Percentiles rank a stretch among this genome's conserved stretches.
phyloP scores from a whole-genome alignment of 345 rosid species.

The Excoecaria cochinchinensis region DNA sequence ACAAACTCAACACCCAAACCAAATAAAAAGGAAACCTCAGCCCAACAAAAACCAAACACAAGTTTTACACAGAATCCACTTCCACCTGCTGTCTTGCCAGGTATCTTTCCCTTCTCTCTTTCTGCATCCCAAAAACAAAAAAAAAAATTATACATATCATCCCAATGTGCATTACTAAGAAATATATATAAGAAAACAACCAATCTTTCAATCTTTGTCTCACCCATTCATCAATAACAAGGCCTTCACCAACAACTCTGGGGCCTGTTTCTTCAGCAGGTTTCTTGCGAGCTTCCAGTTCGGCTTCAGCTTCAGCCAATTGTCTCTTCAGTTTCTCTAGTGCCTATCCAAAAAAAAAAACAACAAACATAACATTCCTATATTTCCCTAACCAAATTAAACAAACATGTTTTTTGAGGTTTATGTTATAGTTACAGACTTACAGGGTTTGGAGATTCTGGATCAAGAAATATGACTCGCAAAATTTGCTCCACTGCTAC shows the following conservation, averaged over 20 bases:
- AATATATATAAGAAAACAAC: neutral
- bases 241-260: slow-evolving; percentile 29
- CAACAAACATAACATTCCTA: neutral
- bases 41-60: slow-evolving; percentile 11
- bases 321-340: slow-evolving; percentile 34
- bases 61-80: slow-evolving; percentile 39
- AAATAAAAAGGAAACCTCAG: slow-evolving; percentile 13
- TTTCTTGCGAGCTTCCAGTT: slow-evolving; percentile 32
- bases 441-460: slow-evolving; percentile 73
- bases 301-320: slow-evolving; percentile 33
- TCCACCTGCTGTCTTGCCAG: slow-evolving; percentile 34
- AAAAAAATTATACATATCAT: neutral
- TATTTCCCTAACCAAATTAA: neutral
- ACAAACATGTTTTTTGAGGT: neutral
- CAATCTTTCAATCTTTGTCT: neutral
- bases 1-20: slow-evolving; percentile 11
- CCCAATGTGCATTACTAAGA: neutral
- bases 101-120: slow-evolving; percentile 36
- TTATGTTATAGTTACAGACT: slow-evolving; percentile 58
- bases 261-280: slow-evolving; percentile 30
- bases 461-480: slow-evolving; percentile 83
- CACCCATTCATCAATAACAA: slow-evolving; percentile 40
- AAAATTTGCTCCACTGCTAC: slow-evolving; percentile 73
- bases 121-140: slow-evolving; percentile 13
- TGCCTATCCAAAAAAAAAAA: slow-evolving; percentile 16